phyloP scores from a whole-genome alignment of 1,284 basidiomycete genomes.

The Earliella scabrosa region DNA sequence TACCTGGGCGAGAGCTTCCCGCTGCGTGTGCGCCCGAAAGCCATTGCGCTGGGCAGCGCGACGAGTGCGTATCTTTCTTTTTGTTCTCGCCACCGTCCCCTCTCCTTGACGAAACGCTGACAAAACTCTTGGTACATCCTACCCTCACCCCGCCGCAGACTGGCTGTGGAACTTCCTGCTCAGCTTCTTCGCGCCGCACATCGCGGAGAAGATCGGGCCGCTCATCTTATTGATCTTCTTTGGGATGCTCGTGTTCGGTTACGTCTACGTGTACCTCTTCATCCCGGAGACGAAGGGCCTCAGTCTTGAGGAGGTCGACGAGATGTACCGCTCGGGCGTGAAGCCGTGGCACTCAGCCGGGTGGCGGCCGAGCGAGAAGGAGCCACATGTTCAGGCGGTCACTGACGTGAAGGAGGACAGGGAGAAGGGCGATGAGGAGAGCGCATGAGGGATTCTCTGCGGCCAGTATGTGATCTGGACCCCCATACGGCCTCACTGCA shows the following conservation, averaged over 20 bases:
- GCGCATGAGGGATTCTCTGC: conserved; percentile 15
- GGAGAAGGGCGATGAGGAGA: conserved; percentile 30
- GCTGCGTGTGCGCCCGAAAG: conserved; percentile 76
- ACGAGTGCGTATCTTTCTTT: conserved; percentile 41
- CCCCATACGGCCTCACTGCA: too few relatives aligned
- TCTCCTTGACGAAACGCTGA: neutral
- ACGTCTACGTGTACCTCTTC: conserved; percentile 68
- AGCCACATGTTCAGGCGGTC: conserved; percentile 29
- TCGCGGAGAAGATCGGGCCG: conserved; percentile 72
- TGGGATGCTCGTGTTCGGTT: conserved; percentile 75
- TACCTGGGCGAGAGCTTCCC: conserved; percentile 70
- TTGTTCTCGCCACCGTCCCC: neutral
- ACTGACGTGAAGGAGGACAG: conserved; percentile 29
- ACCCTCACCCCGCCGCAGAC: conserved; percentile 36
- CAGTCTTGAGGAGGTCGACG: conserved; percentile 79
- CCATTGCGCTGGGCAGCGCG: conserved; percentile 73
- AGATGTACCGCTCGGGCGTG: conserved; percentile 68
- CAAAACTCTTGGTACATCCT: too few relatives aligned
- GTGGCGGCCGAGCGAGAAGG: conserved; percentile 56
- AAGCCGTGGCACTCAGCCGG: conserved; percentile 65
- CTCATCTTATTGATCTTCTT: conserved; percentile 79
- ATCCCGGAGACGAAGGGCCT: conserved; percentile 82
- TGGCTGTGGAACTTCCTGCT: conserved; percentile 82
- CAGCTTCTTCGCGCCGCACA: conserved; percentile 69
- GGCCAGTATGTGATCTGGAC: too few relatives aligned